Conservation (phyloP, 352 stramenopile genomes). For the Phytophthora gonapodyides region DNA sequence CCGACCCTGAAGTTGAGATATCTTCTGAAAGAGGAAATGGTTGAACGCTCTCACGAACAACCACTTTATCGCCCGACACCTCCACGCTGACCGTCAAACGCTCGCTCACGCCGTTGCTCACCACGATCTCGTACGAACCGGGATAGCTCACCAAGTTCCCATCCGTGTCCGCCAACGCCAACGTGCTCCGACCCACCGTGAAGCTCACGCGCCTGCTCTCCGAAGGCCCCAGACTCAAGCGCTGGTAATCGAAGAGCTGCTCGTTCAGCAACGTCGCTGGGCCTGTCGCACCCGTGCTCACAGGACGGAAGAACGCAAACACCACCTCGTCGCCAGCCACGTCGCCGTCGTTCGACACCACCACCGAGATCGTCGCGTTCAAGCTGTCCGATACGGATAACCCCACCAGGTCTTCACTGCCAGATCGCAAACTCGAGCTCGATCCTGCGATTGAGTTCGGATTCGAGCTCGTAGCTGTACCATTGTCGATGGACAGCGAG, state of each 20-base stretch:
- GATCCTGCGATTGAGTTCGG: conserved; percentile 1
- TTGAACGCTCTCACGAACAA: neutral
- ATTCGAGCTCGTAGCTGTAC: conserved; percentile 2
- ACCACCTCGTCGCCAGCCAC: conserved; percentile 62
- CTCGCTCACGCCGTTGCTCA: conserved; percentile 64
- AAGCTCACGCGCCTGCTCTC: conserved; percentile 39
- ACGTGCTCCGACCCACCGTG: conserved; percentile 32
- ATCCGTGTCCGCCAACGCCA: conserved; percentile 49
- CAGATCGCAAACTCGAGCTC: neutral
- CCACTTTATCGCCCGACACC: neutral
- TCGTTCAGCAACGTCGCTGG: conserved; percentile 62
- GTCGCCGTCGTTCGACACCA: conserved; percentile 55
- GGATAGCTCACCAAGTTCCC: conserved; percentile 53
- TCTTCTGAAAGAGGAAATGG: conserved; percentile 11
- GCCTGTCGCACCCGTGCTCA: conserved; percentile 50
- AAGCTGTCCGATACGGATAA: conserved; percentile 27
- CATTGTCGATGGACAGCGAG: conserved; percentile 23
- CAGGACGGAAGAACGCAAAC: conserved; percentile 66
- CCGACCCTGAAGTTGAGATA: no score
- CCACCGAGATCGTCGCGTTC: conserved; percentile 46
- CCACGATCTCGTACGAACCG: conserved; percentile 68
- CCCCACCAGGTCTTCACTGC: neutral
- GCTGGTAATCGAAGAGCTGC: conserved; percentile 65
- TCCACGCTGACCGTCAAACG: conserved; percentile 44
- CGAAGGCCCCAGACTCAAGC: conserved; percentile 41